Base-by-base conservation (phyloP, 345 rosid genomes). In the Draba incana region DNA sequence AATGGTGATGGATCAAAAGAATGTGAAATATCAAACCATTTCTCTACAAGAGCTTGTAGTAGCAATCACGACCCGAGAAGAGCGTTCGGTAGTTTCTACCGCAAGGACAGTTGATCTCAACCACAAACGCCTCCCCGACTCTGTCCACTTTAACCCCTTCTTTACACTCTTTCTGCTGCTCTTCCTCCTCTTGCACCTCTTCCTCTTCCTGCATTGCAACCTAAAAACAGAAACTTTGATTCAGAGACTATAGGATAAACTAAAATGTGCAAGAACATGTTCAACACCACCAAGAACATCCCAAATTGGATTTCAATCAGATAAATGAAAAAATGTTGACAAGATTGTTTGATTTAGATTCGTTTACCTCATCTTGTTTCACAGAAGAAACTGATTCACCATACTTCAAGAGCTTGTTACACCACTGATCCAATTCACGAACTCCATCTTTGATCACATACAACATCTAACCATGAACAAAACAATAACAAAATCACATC, bases 41-140 rank as follows among this genome's bases (percentile, higher is more conserved):
- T 35, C 10, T 57, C 65, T 75, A 75, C 66, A 75, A 35, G 70
- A 75, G 75, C 66, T 75, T 75, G 61, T 75, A 75, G 61, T 75
- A 75, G 75, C 79, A 75, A 62, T 75, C 79, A 50, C 79, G 75
- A 46, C 79, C 79, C 12, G 79, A 75, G 79, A 75, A 75, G 49
- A 75, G 75, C 33, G 75, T 69, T 47, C 56, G 10, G 54, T 75
- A 75, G 70, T 63, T 68, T 57, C 60, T 69, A 14, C 79, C 75
- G 42, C 79, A 75, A 1, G 79, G 75, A 69, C 79, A 75, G 47
- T 63, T 75, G 13, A 75, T 75, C 66, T 69, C 79, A 55, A 75
- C 70, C 56, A 75, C 79, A 63, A 75, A 75, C 2, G 79, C 79
- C 33, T 75, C 79, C 0, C 79, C 75, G 3, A 75, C 66, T 69